Evolutionary conservation across 805 yeast species (phyloP), one percentile per base, ranked within the genome.

Genomic region (Yarrowia phangngaensis): DNA sequence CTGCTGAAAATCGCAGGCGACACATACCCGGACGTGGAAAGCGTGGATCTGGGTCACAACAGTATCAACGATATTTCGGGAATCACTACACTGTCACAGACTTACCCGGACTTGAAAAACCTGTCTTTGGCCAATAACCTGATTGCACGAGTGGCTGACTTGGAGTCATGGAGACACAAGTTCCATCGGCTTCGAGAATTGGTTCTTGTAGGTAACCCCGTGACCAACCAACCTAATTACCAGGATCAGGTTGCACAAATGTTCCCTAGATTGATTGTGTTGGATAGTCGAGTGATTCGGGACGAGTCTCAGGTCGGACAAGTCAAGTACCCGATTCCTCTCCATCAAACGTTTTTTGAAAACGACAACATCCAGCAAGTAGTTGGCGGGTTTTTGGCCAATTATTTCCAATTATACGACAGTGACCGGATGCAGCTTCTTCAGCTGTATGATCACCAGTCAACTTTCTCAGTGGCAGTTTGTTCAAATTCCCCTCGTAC

Each of bases 401-500:
- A 84, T 55, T 92, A 76, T 64, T 69, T 84, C 52, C 78, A 79
- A 48, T 67, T 82, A 40, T 92, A 95, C 95, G 98, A 92, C 67
- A 58, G 74, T 5, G 79, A 84, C 60, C 70, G 98, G 52, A 59
- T 71, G 8, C 89, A 82, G 51, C 69, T 92, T 40, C 62, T 82
- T 63, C 73, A 75, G 32, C 69, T 92, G 22, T 92, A 92, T 62
- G 86, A 92, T 46, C 75, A 76, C 38, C 83, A 82, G 58, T 86
- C 97, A 0, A 85, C 83, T 60, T 90, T 92, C 58, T 88, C 97
- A 0, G 62, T 83, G 49, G 82, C 84, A 53, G 78, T 82, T 16
- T 94, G 87, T 65, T 70, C 85, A 1, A 68, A 80, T 0, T 82
- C 82, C 34, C 90, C 95, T 7, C 70, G 74, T 47, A 52, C 56